A percentile compares a stretch with the other conserved stretches of the same genome.
Evolutionary conservation across 495 filamentous ascomycete species (phyloP).

Genomic region (Articulospora tetracladia): DNA sequence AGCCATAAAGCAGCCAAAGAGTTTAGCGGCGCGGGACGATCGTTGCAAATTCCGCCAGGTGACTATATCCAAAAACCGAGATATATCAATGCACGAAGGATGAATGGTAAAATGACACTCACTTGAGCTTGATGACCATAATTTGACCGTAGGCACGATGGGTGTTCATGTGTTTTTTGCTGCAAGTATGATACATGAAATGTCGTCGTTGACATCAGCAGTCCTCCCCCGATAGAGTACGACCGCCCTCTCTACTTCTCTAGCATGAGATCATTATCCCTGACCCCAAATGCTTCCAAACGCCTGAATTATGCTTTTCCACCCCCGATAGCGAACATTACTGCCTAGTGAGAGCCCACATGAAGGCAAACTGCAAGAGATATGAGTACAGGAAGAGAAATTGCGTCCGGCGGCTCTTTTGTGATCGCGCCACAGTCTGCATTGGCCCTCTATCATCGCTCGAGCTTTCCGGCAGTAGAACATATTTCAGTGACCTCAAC

Average conservation of each 20-base stretch:
- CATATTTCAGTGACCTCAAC: constrained; percentile 93
- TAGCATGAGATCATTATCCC: neutral
- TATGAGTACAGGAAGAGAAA: constrained; percentile 96
- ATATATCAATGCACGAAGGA: no score
- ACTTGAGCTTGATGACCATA: no score
- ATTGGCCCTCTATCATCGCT: constrained; percentile 60
- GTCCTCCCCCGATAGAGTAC: no score
- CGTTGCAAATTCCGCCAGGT: no score
- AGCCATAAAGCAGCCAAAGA: no score
- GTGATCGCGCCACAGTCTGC: constrained; percentile 76
- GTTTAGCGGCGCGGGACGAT: no score
- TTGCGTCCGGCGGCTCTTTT: constrained; percentile 86
- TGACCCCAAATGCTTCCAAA: neutral
- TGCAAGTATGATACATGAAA: no score
- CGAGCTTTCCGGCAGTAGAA: constrained; percentile 82
- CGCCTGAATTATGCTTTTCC: neutral
- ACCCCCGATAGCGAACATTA: neutral
- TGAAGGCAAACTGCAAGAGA: constrained; percentile 87
- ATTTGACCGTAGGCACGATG: no score
- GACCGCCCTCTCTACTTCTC: neutral
- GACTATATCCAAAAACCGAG: no score
- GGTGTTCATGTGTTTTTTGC: no score
- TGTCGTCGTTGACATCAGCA: no score
- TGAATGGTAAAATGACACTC: no score
- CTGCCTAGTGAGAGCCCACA: constrained; percentile 72